phyloP scores from a whole-genome alignment of 2,329 filamentous ascomycete genomes.

The Chaetomium strumarium region DNA sequence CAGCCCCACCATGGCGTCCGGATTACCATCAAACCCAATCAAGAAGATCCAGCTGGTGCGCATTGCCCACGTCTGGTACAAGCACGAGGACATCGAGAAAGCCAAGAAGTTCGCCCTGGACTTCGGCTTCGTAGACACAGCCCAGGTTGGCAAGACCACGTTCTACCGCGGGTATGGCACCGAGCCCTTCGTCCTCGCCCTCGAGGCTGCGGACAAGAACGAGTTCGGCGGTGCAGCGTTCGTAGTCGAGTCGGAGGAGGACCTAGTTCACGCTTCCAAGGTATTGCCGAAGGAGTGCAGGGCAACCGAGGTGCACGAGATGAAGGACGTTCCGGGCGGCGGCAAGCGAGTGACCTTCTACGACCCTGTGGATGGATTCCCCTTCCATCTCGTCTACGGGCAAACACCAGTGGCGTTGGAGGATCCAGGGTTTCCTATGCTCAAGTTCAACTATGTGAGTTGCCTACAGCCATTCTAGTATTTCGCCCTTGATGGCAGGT shows the following conservation, averaged over 20 bases:
- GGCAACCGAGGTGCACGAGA: slow-evolving; percentile 43
- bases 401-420: slow-evolving; percentile 38
- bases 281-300: slow-evolving; percentile 42
- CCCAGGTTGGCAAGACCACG: slow-evolving; percentile 37
- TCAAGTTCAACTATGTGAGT: slow-evolving; percentile 45
- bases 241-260: slow-evolving; percentile 49
- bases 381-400: slow-evolving; percentile 52
- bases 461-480: not conserved
- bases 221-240: slow-evolving; percentile 54
- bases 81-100: slow-evolving; percentile 38
- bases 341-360: slow-evolving; percentile 48
- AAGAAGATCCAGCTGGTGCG: slow-evolving; percentile 33
- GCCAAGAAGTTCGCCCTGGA: slow-evolving; percentile 40
- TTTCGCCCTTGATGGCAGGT: not conserved
- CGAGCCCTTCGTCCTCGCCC: slow-evolving; percentile 55
- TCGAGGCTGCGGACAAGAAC: slow-evolving; percentile 40
- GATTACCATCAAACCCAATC: slow-evolving; percentile 7
- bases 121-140: slow-evolving; percentile 42
- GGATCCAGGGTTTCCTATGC: slow-evolving; percentile 37
- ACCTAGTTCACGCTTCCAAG: slow-evolving; percentile 46
- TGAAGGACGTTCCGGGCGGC: slow-evolving; percentile 47
- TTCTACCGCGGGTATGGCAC: slow-evolving; percentile 57
- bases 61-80: slow-evolving; percentile 44
- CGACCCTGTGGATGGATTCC: slow-evolving; percentile 50
- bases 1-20: slow-evolving; percentile 11